Evolutionary conservation across 106 monocot species (phyloP), one percentile per base, ranked within the genome.

Genomic region (Platanthera zijinensis): DNA sequence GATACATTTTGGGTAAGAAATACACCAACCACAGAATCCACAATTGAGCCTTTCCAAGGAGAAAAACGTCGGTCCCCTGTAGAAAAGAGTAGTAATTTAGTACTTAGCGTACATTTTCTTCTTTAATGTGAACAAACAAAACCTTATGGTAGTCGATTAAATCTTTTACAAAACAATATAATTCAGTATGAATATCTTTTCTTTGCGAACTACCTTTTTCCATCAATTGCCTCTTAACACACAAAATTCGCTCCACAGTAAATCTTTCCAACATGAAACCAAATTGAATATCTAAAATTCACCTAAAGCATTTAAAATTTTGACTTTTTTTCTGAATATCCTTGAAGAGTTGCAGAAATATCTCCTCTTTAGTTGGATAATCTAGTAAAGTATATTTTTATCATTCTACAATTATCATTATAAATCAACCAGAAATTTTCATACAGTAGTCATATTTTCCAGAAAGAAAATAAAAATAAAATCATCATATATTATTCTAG

Each of bases 1-100:
- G 74, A 75, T 22, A 75, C 74, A 57, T 75, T 75, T 57, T 75
- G 74, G 49, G 74, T 75, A 56, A 75, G 74, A 75, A 75, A 75
- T 7, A 75, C 74, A 17, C 74, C 74, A 75, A 75, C 74, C 19
- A 75, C 74, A 54, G 74, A 75, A 39, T 75, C 74, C 12, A 75
- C 74, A 75, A 75, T n/a, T 57, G 74, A 75, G 4, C 74, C 74
- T n/a, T 75, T 75, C 74, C 74, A 75, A 17, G 22, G 52, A 39
- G 56, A 75, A 56, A 75, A 75, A 5, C 32, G 56, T n/a, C 74
- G 54, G 45, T 75, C 74, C 4, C 74, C 74, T 75, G 45, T 57
- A 56, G 17, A 75, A 52, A 51, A 78, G 17, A 52, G 11, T 17
- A 66, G 13, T 17, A 70, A 39, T 70, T 48, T 10, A 14, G 14